Percentiles rank a stretch among this genome's conserved stretches.
phyloP scores from a whole-genome alignment of 495 filamentous ascomycete species.

The Rhypophila decipiens region DNA sequence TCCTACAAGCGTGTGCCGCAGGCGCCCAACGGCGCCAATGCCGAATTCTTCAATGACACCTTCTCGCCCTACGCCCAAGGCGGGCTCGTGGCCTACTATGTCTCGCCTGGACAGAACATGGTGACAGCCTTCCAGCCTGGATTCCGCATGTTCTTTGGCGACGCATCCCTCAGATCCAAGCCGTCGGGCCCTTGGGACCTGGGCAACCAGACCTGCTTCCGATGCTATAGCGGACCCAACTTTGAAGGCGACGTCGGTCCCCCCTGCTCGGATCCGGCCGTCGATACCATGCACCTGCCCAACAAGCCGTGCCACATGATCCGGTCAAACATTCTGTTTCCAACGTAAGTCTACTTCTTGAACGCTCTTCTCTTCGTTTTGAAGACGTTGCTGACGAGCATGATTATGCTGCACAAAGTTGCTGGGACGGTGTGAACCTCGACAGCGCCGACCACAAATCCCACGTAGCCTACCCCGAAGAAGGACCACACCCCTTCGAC shows the following conservation, averaged over 20 bases:
- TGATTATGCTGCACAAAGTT: background rate
- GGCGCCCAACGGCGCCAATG: constrained; percentile 9
- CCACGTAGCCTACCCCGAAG: constrained; percentile 26
- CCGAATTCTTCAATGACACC: constrained; percentile 26
- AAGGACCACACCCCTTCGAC: constrained; percentile 3
- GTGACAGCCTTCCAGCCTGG: constrained; percentile 36
- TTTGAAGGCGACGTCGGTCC: constrained; percentile 19
- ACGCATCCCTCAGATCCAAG: constrained; percentile 11
- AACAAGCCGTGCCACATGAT: constrained; percentile 31
- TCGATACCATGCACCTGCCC: constrained; percentile 31
- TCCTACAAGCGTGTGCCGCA: constrained; percentile 34
- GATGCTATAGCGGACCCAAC: constrained; percentile 27
- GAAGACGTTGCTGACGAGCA: too few species aligned
- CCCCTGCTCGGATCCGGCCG: constrained; percentile 14
- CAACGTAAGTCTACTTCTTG: constrained; percentile 12
- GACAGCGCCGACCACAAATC: constrained; percentile 46
- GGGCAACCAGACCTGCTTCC: constrained; percentile 23
- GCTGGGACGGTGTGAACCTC: constrained; percentile 48
- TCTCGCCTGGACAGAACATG: constrained; percentile 24
- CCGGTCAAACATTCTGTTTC: constrained; percentile 36
- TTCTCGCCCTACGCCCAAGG: constrained; percentile 29
- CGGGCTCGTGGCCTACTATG: constrained; percentile 38
- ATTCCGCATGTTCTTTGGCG: constrained; percentile 17
- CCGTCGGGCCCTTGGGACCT: constrained; percentile 1
- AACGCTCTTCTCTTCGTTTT: background rate